These are phyloP conservation scores for Helotiales sp. DNA, from an alignment of 2,329 filamentous ascomycete species.

Conservation along the genomic window DNA sequence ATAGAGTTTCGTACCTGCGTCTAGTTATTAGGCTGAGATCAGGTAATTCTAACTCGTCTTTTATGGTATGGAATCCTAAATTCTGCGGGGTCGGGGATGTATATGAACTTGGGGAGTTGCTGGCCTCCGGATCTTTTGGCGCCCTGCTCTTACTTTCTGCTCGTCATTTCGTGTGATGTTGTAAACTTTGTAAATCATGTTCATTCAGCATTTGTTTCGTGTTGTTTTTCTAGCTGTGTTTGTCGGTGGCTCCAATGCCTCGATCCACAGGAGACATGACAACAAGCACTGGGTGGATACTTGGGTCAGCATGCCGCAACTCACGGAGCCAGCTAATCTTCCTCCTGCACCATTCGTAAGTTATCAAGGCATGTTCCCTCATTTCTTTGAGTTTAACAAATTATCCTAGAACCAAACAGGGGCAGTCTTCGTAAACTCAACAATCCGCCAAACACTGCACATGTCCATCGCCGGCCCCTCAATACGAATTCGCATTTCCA, in stretches of 20 bases:
- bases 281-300: constrained; percentile 44
- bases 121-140: neutral
- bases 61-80: neutral
- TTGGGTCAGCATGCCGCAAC: constrained; percentile 70
- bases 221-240: neutral
- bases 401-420: constrained; percentile 43
- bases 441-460: constrained; percentile 69
- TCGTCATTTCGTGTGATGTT: neutral
- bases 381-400: neutral
- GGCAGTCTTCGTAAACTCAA: constrained; percentile 63
- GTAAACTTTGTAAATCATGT: neutral
- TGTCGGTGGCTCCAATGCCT: neutral
- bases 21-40: neutral
- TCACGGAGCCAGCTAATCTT: constrained; percentile 65
- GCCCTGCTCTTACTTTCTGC: neutral
- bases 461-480: constrained; percentile 60
- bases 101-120: neutral
- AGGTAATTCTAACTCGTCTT: neutral
- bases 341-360: constrained; percentile 64
- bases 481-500: constrained; percentile 67
- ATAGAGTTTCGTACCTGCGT: constrained; percentile 7
- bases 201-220: neutral
- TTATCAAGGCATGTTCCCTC: constrained; percentile 17
- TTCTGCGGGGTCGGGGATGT: neutral
- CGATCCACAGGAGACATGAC: constrained; percentile 9